phyloP scores from a whole-genome alignment of 805 yeast genomes.

The Yarrowia bubula region DNA sequence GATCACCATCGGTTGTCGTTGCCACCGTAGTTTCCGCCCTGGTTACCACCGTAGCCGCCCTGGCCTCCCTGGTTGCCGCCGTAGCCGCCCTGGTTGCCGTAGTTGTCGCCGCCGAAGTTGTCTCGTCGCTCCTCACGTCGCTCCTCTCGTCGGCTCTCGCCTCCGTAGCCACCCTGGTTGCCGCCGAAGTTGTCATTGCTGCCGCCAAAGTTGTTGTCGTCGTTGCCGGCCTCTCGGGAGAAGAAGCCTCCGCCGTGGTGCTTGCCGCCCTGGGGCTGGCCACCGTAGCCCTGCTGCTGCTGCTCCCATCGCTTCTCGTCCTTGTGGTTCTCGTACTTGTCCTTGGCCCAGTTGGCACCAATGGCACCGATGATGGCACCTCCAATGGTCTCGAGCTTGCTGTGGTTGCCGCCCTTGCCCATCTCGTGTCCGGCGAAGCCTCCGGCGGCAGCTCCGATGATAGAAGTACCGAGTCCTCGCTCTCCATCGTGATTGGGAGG shows the following conservation, averaged over 20 bases:
- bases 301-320: constrained; percentile 22
- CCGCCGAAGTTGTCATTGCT: neutral
- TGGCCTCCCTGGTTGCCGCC: neutral
- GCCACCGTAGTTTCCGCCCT: constrained; percentile 1
- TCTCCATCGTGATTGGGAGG: neutral
- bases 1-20: neutral
- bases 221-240: neutral
- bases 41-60: constrained; percentile 1
- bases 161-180: neutral
- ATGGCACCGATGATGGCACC: constrained; percentile 28
- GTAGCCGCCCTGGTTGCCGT: neutral
- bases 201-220: neutral
- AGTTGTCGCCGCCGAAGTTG: neutral
- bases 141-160: neutral
- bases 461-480: constrained; percentile 23
- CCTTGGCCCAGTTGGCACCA: constrained; percentile 27
- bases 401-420: constrained; percentile 23
- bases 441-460: constrained; percentile 28
- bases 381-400: constrained; percentile 27
- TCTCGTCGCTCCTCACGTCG: neutral
- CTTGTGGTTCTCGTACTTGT: constrained; percentile 20
- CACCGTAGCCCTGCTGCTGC: constrained; percentile 26
- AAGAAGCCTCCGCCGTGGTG: constrained; percentile 18
- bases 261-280: neutral
- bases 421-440: constrained; percentile 28